Base-by-base conservation (phyloP, 1,139 yeast genomes). In the Hemisphaericaspora xylanilytica region DNA sequence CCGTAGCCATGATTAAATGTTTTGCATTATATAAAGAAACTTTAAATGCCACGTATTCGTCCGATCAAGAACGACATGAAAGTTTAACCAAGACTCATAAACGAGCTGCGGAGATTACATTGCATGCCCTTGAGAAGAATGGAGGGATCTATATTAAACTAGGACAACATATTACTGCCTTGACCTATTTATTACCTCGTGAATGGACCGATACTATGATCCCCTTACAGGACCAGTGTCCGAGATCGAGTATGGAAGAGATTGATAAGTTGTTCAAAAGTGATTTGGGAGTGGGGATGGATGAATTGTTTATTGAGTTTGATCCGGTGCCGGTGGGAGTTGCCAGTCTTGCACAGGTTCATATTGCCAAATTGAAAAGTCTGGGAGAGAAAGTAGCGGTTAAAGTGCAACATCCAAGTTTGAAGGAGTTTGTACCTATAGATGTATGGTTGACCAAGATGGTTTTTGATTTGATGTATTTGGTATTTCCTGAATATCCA, bases 161-260 rank as follows among this genome's bases (percentile, higher is more conserved):
- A 33, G 98, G 99, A 6, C 98, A 92, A 58, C 98, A 92, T 59
- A 70, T 92, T 14, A 78, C 92, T 25, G 97, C 97, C 0, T 73
- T 92, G 73, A 87, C 97, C 0, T 94, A 92, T 61, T 67, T 92
- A 26, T 68, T 92, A 42, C 98, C 99, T 0, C 72, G 67, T 10
- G 97, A 94, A 63, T 92, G 99, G 99, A 90, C 97, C 0, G 78
- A 79, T 14, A 85, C 97, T 0, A 92, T 92, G 97, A 73, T 83
- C 28, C 96, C 97, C 1, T 65, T 94, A 38, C 97, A 92, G 55
- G 96, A 90, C 54, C 75, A 78, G 55, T 92, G 98, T 56, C 98
- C 98, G 0, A 70, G 75, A 48, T 85, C 96, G 0, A 76, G 90
- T 0, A 53, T 79, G 34, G 86, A 78, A 38, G 89, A 85, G 32